Base-by-base conservation (phyloP, 2,329 filamentous ascomycete genomes). In the Alternaria brassicicola region DNA sequence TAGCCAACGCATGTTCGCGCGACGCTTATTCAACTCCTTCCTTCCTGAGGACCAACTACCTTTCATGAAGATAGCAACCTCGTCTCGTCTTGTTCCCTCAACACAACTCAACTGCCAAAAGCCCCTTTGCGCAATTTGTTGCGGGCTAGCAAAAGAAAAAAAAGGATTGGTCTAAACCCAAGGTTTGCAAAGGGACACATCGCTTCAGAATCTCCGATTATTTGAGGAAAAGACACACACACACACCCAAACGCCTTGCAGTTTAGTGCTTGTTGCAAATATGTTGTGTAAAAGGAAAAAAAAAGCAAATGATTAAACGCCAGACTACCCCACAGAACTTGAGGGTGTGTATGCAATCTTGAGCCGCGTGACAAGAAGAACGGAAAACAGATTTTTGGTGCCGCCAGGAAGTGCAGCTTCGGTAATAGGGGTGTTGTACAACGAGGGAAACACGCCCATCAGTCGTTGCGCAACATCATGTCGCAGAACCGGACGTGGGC, bases 401-500 rank as follows among this genome's bases (percentile, higher is more conserved):
- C 43, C 42, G 53, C 43, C 46, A 35, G 51, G 52, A 47, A 51
- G 42, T 57, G 57, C 61, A 61, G 55, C 57, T 45, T 45, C 21
- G 35, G 35, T 47, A 28, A 35, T 47, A 25, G 43, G 35, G 47
- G 50, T 66, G 65, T 68, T 68, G 59, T 68, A 68, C 66, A 68
- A 59, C 7, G 25, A 9, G 8, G 10, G n/a, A 25, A 47, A 47
- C 13, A 50, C 45, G 52, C 52, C 9, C 33, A 55, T 55, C 51
- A 58, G 17, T 58, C 51, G 30, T 43, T 42, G 31, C 38, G 31
- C 56, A 41, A 10, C 26, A n/a, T 33, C 30, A 50, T 52, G 55
- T 46, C 33, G 13, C 28, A 38, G 28, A 21, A 6, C 21, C n/a
- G 51, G 63, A 66, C 74, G 74, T 77, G 75, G 61, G 71, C 74